Conservation (phyloP, 2,329 filamentous ascomycete species). For the Endothia cerciana region DNA sequence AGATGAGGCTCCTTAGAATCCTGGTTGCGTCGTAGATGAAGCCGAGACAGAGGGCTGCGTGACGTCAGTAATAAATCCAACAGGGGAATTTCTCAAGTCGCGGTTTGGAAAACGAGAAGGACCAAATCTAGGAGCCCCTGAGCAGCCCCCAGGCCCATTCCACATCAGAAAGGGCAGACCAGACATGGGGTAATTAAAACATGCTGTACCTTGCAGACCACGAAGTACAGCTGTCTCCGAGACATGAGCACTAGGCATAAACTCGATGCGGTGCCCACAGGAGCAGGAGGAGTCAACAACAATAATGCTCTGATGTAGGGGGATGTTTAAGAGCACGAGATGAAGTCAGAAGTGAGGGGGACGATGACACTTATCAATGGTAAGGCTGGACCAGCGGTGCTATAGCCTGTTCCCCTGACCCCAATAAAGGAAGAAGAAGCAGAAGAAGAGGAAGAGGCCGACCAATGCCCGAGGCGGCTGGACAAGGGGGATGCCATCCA, state of each 20-base stretch:
- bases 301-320: not conserved
- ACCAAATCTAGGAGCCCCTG: not conserved
- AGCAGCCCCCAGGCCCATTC: not conserved
- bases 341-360: not conserved
- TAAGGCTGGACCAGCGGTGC: not conserved
- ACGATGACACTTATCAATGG: not conserved
- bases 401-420: not conserved
- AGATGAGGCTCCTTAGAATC: not conserved
- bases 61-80: slow-evolving; percentile 5
- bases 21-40: not conserved
- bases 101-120: not conserved
- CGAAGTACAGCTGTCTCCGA: not conserved
- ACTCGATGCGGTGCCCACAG: not conserved
- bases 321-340: not conserved
- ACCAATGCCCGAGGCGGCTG: not conserved
- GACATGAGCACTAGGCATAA: not conserved
- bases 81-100: not conserved
- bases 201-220: not conserved
- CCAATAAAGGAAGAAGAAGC: no score
- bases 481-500: not conserved
- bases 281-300: not conserved
- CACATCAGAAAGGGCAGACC: not conserved
- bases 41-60: not conserved
- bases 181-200: not conserved
- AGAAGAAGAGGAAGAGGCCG: not conserved